Evolutionary conservation across 2,329 filamentous ascomycete species (phyloP).

Genomic region (Microsporum audouinii): DNA sequence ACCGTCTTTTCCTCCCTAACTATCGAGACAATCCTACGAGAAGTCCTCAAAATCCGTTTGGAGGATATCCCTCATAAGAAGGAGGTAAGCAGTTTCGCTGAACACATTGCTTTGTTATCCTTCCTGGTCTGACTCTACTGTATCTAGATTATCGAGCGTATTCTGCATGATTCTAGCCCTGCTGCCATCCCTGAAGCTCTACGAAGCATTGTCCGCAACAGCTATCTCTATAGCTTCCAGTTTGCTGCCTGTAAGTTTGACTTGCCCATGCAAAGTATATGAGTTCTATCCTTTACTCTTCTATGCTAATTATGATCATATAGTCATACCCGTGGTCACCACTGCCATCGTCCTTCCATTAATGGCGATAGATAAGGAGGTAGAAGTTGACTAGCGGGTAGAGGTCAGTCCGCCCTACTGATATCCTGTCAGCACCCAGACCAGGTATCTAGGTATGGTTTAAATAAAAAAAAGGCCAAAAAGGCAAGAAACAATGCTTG

Average conservation of each 20-base stretch:
- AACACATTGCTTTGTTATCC: background rate
- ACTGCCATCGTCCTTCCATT: background rate
- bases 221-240: background rate
- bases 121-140: background rate
- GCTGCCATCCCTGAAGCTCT: background rate
- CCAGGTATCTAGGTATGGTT: background rate
- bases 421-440: background rate
- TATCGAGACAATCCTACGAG: background rate
- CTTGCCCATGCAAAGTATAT: background rate
- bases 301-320: background rate
- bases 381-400: background rate
- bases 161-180: background rate
- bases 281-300: background rate
- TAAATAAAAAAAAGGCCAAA: background rate
- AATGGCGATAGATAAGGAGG: background rate
- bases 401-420: background rate
- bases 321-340: background rate
- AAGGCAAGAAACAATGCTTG: background rate
- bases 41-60: background rate
- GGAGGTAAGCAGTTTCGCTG: background rate
- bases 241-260: background rate
- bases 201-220: background rate
- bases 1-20: background rate
- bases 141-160: background rate
- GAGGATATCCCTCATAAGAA: background rate